These are phyloP conservation scores for Cucurbitaria berberidis DNA, from an alignment of 2,329 filamentous ascomycete species.

Conservation along the genomic window DNA sequence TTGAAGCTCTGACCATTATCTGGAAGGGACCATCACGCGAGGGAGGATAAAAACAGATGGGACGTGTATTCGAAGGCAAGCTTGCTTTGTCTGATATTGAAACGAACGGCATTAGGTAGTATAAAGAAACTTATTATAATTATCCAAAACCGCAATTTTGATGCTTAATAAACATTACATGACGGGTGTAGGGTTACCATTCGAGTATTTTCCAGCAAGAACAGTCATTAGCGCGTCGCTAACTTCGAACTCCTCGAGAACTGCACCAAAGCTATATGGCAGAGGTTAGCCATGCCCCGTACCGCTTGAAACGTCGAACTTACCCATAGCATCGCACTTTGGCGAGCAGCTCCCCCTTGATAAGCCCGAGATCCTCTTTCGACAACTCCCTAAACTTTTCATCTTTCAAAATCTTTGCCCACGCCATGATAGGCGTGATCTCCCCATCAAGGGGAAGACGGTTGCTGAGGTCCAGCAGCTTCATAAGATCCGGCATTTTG, in stretches of 20 bases:
- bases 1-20: constrained; percentile 11
- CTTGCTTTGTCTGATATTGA: constrained; percentile 16
- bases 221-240: constrained; percentile 77
- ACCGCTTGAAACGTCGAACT: constrained; percentile 46
- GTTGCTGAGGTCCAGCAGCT: constrained; percentile 82
- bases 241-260: constrained; percentile 75
- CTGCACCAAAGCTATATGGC: constrained; percentile 67
- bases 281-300: constrained; percentile 9
- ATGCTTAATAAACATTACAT: constrained; percentile 18
- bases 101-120: constrained; percentile 30
- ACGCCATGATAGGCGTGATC: constrained; percentile 95
- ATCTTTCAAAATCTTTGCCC: constrained; percentile 74
- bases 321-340: constrained; percentile 95
- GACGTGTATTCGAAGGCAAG: constrained; percentile 1
- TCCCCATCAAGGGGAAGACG: constrained; percentile 84
- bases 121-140: constrained; percentile 12
- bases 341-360: constrained; percentile 74
- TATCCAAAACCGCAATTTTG: constrained; percentile 4
- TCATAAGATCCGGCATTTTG: constrained; percentile 76
- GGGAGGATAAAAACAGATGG: background rate
- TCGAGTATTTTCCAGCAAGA: constrained; percentile 62
- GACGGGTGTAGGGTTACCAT: constrained; percentile 15
- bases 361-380: constrained; percentile 69
- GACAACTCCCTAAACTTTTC: constrained; percentile 68
- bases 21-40: background rate